Conservation (phyloP, 78 protist species). For the Dictyostelium citrinum region DNA sequence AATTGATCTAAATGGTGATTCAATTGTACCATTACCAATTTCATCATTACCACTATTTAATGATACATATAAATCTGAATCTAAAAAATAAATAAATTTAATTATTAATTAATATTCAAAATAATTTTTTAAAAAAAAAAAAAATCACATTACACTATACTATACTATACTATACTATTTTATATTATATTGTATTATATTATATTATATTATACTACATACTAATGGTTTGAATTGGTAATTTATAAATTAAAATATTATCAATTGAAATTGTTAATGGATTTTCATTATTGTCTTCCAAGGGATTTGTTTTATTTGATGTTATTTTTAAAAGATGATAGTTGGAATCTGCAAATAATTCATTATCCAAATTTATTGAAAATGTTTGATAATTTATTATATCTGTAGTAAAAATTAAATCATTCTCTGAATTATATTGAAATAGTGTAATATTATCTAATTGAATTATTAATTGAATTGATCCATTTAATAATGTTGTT, state of each 20-base stretch:
- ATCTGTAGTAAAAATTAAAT: not conserved
- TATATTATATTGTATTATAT: no score
- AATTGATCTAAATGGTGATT: slow-evolving; percentile 12
- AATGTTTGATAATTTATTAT: not conserved
- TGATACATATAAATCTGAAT: slow-evolving; percentile 29
- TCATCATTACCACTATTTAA: slow-evolving; percentile 14
- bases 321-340: not conserved
- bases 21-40: slow-evolving; percentile 6
- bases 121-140: not conserved
- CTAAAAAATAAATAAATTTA: not conserved
- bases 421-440: not conserved
- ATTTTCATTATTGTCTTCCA: not conserved
- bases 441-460: not conserved
- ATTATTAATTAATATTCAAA: not conserved
- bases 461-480: not conserved
- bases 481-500: not conserved
- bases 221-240: not conserved
- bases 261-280: not conserved
- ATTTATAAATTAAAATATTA: not conserved
- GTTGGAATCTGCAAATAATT: not conserved
- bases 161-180: no score
- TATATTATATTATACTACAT: no score
- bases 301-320: not conserved
- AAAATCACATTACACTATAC: no score
- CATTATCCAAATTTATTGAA: not conserved